Conservation (phyloP, 2,329 filamentous ascomycete species). For the Ophiostoma sp. region DNA sequence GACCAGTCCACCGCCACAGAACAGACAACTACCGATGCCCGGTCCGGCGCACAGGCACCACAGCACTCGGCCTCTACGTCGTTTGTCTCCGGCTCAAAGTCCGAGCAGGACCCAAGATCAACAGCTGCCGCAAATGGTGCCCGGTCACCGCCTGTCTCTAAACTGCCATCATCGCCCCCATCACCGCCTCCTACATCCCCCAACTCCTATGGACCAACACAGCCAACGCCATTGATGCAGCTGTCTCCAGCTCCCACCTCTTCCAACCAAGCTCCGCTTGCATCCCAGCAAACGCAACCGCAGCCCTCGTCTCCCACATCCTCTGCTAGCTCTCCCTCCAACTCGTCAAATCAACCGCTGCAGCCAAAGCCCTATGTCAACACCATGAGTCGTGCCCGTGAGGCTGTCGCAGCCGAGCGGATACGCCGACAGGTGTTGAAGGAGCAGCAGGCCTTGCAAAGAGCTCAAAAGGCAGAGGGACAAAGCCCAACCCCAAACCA, state of each 20-base stretch:
- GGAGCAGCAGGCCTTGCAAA: slow-evolving; percentile 14
- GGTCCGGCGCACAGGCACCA: slow-evolving; percentile 19
- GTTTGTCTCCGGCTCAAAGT: slow-evolving; percentile 19
- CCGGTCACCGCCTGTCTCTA: slow-evolving; percentile 16
- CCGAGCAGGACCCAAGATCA: slow-evolving; percentile 27
- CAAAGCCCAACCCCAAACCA: neutral
- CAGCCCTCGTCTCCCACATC: no score
- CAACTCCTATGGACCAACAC: neutral
- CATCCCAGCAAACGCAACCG: neutral
- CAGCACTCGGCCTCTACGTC: slow-evolving; percentile 20
- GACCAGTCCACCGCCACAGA: slow-evolving; percentile 42
- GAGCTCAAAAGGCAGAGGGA: neutral
- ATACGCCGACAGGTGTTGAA: slow-evolving; percentile 11
- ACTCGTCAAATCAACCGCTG: neutral
- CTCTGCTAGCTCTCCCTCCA: neutral
- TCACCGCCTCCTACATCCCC: neutral
- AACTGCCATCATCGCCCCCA: slow-evolving; percentile 15
- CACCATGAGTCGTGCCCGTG: neutral
- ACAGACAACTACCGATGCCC: slow-evolving; percentile 30
- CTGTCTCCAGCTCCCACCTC: neutral
- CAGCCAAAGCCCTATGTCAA: neutral
- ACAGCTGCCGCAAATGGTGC: slow-evolving; percentile 20
- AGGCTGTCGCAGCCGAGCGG: slow-evolving; percentile 18
- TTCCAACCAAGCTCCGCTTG: neutral
- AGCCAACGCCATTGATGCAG: neutral